phyloP scores from a whole-genome alignment of 257 asterid genomes.

The Solanum chilense region DNA sequence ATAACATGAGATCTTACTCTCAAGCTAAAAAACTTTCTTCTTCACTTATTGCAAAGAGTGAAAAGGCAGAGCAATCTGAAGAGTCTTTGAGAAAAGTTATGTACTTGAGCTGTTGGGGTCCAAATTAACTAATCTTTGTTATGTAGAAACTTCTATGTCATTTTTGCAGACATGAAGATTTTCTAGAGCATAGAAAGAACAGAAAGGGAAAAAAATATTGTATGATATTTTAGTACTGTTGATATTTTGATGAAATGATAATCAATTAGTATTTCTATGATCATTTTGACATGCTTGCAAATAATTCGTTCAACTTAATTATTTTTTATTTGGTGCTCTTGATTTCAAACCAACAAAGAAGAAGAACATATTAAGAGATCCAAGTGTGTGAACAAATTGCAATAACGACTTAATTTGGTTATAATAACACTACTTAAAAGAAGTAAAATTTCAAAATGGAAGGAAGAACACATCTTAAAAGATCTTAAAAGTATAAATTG shows the following conservation, averaged over 20 bases:
- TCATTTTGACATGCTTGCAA: neutral
- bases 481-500: neutral
- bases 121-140: neutral
- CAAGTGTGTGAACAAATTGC: neutral
- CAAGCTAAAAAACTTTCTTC: conserved; percentile 9
- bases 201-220: neutral
- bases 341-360: neutral
- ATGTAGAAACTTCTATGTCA: neutral
- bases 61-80: neutral
- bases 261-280: neutral
- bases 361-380: neutral
- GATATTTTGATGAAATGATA: neutral
- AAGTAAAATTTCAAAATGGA: neutral
- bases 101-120: conserved; percentile 26
- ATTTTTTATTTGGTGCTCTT: neutral
- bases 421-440: neutral
- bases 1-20: neutral
- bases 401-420: neutral
- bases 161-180: neutral
- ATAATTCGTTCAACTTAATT: neutral
- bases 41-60: neutral
- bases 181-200: neutral
- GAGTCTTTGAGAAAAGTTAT: conserved; percentile 17
- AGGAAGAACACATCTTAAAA: neutral
- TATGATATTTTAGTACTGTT: neutral